Percentiles rank a stretch among this genome's conserved stretches.
phyloP scores from a whole-genome alignment of 139 green algal species.

The Coelastrella sp. region DNA sequence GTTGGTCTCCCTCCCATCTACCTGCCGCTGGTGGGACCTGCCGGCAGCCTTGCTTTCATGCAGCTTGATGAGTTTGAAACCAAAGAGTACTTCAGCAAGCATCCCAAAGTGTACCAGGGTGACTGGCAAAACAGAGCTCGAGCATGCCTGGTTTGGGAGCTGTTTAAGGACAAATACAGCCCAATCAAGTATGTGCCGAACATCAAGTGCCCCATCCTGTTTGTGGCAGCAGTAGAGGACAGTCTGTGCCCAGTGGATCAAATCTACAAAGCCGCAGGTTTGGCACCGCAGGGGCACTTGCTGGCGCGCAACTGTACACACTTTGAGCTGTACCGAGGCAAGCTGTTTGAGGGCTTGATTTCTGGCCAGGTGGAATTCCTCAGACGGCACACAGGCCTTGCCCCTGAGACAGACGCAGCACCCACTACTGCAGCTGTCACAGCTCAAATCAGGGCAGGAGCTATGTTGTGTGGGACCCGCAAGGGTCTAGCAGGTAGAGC shows the following conservation, averaged over 20 bases:
- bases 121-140: slow-evolving; percentile 36
- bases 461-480: neutral
- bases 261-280: neutral
- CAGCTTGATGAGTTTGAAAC: slow-evolving; percentile 51
- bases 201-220: slow-evolving; percentile 38
- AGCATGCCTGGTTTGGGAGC: neutral
- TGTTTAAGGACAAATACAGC: slow-evolving; percentile 40
- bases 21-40: slow-evolving; percentile 39
- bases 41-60: slow-evolving; percentile 48
- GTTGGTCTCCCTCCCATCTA: slow-evolving; percentile 31
- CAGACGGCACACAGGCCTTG: slow-evolving; percentile 9
- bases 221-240: slow-evolving; percentile 46
- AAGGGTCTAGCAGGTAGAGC: neutral
- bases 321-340: slow-evolving; percentile 48
- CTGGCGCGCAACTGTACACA: slow-evolving; percentile 43
- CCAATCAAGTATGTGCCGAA: slow-evolving; percentile 29
- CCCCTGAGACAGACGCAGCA: neutral
- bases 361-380: slow-evolving; percentile 31
- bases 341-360: slow-evolving; percentile 42
- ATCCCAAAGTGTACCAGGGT: slow-evolving; percentile 39
- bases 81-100: slow-evolving; percentile 48
- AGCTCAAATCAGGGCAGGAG: neutral
- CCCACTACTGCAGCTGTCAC: neutral
- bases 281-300: slow-evolving; percentile 12
- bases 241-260: slow-evolving; percentile 36